A percentile compares a stretch with the other conserved stretches of the same genome.
phyloP scores from a whole-genome alignment of 495 filamentous ascomycete species.

The Hyaloscypha finlandica region DNA sequence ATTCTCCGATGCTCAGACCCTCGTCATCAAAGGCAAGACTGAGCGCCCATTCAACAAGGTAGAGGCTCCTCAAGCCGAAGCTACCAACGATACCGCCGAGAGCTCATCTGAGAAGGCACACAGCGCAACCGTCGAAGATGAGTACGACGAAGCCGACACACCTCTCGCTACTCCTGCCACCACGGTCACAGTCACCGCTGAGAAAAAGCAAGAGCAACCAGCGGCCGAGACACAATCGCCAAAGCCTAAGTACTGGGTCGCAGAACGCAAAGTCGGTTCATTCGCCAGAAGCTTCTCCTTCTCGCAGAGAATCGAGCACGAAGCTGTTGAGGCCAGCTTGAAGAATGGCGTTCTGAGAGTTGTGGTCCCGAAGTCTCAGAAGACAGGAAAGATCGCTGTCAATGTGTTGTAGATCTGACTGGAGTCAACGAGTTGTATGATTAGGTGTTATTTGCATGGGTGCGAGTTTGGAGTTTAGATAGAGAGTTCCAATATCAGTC shows the following conservation, averaged over 20 bases:
- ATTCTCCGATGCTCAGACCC: conserved; percentile 77
- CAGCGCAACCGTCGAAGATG: conserved; percentile 68
- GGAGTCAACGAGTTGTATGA: not conserved
- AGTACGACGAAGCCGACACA: conserved; percentile 29
- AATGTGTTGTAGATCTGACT: conserved; percentile 17
- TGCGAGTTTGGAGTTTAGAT: conserved; percentile 10
- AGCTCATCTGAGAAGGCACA: conserved; percentile 41
- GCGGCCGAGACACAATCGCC: conserved; percentile 38
- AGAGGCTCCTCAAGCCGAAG: conserved; percentile 29
- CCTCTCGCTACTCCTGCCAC: conserved; percentile 27
- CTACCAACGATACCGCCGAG: conserved; percentile 38
- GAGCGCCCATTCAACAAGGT: conserved; percentile 52
- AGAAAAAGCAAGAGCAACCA: conserved; percentile 28
- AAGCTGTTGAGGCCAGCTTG: conserved; percentile 71
- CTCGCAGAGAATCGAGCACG: conserved; percentile 72
- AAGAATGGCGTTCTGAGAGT: conserved; percentile 74
- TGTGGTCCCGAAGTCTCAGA: conserved; percentile 66
- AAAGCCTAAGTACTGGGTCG: conserved; percentile 69
- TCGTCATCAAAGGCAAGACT: conserved; percentile 69
- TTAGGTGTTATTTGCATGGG: not conserved
- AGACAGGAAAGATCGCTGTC: conserved; percentile 26
- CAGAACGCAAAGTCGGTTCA: conserved; percentile 76
- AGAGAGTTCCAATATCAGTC: conserved; percentile 5
- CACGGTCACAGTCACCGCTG: conserved; percentile 34
- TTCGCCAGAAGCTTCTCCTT: conserved; percentile 83